These are phyloP conservation scores for Spergularia bocconei DNA, from an alignment of 148 eudicot genomes.

Conservation along the genomic window DNA sequence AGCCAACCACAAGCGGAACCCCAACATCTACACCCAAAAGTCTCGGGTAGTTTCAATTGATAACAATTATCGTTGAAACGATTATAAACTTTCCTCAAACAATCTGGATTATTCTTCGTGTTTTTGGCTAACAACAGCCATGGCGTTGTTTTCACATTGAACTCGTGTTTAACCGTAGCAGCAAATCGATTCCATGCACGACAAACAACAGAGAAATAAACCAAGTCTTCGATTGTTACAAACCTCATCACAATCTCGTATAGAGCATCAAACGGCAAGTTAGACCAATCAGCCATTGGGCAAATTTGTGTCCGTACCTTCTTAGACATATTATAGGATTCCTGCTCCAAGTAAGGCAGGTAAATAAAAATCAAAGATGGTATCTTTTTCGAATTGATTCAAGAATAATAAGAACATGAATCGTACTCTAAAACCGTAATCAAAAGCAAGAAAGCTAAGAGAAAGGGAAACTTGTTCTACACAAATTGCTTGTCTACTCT, in stretches of 20 bases:
- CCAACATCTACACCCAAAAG: neutral
- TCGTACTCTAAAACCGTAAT: too few species aligned
- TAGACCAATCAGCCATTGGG: neutral
- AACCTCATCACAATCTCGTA: neutral
- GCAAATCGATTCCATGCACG: neutral
- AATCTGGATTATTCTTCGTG: neutral
- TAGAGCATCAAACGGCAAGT: neutral
- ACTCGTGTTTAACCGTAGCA: neutral
- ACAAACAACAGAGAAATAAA: neutral
- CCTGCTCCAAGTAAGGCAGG: too few species aligned
- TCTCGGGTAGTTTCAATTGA: neutral
- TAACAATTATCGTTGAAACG: neutral
- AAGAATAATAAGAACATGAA: too few species aligned
- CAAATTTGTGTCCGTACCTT: too few species aligned
- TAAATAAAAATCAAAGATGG: too few species aligned
- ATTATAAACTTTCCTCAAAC: neutral
- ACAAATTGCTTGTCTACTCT: too few species aligned
- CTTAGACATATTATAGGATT: too few species aligned
- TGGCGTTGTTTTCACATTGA: neutral
- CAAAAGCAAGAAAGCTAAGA: too few species aligned
- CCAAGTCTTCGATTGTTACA: neutral
- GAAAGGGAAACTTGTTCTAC: too few species aligned
- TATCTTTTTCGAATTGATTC: too few species aligned
- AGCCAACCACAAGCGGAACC: too few species aligned
- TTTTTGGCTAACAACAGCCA: neutral